phyloP scores from a whole-genome alignment of 2,329 filamentous ascomycete genomes.

The Penicillium sp. region DNA sequence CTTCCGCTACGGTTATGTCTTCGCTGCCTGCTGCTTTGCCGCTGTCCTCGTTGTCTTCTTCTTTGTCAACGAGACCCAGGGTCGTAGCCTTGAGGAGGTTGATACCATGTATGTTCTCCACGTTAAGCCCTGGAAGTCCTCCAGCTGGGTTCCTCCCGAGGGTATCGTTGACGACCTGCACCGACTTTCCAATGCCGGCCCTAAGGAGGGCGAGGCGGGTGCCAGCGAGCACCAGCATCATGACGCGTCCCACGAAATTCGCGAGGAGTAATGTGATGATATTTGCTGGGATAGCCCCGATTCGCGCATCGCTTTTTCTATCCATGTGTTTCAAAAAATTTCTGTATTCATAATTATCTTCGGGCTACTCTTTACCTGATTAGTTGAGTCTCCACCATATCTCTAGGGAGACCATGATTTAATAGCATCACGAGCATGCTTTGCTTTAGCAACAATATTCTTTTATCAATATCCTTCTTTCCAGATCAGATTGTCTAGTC shows the following conservation, averaged over 20 bases:
- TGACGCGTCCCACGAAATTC: conserved; percentile 13
- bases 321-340: conserved; percentile 11
- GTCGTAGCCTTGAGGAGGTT: conserved; percentile 73
- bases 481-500: neutral
- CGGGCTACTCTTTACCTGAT: conserved; percentile 9
- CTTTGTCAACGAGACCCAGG: conserved; percentile 73
- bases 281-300: neutral
- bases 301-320: neutral
- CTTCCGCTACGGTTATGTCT: conserved; percentile 75
- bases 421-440: conserved; percentile 2
- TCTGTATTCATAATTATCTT: conserved; percentile 18
- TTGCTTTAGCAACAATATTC: neutral
- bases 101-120: conserved; percentile 72
- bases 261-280: conserved; percentile 12
- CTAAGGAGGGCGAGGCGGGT: conserved; percentile 23
- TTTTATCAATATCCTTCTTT: neutral
- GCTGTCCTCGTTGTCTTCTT: conserved; percentile 70
- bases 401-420: conserved; percentile 8
- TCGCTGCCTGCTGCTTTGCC: conserved; percentile 68
- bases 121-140: conserved; percentile 63
- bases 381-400: conserved; percentile 10
- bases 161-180: conserved; percentile 32
- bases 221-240: conserved; percentile 23
- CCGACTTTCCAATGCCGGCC: conserved; percentile 9
- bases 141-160: conserved; percentile 47